Evolutionary conservation across 23 red algal genomes (phyloP).

Genomic region (Gracilariopsis chorda): DNA sequence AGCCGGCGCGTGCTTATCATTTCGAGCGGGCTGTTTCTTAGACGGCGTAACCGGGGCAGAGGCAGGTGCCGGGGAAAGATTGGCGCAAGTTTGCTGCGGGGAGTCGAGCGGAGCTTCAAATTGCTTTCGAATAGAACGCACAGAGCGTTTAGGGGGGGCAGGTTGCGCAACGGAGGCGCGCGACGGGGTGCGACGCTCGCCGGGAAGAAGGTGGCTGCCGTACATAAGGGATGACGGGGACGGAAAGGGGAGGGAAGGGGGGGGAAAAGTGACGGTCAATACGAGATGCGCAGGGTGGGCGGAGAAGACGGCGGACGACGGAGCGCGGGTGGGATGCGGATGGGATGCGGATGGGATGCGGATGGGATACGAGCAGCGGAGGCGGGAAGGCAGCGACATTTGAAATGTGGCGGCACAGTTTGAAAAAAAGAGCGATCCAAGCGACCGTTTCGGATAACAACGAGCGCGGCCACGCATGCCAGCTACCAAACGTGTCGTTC

Average conservation of each 20-base stretch:
- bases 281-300: background rate
- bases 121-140: slow-evolving; percentile 46
- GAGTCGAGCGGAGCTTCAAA: background rate
- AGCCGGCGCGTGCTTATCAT: background rate
- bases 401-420: too few relatives aligned
- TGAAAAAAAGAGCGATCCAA: too few relatives aligned
- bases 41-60: slow-evolving; percentile 40
- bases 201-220: background rate
- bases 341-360: background rate
- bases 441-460: too few relatives aligned
- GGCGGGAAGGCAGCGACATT: too few relatives aligned
- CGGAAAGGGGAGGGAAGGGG: background rate
- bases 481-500: too few relatives aligned
- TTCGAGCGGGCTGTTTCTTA: background rate
- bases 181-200: background rate
- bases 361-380: too few relatives aligned
- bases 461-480: too few relatives aligned
- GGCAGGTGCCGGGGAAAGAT: background rate
- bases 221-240: background rate
- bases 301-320: background rate
- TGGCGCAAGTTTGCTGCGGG: background rate
- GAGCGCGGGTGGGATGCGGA: background rate
- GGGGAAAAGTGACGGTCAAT: background rate
- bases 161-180: background rate
- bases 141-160: slow-evolving; percentile 15